phyloP scores from a whole-genome alignment of 2,329 filamentous ascomycete species.

The Cladosporium sp. region DNA sequence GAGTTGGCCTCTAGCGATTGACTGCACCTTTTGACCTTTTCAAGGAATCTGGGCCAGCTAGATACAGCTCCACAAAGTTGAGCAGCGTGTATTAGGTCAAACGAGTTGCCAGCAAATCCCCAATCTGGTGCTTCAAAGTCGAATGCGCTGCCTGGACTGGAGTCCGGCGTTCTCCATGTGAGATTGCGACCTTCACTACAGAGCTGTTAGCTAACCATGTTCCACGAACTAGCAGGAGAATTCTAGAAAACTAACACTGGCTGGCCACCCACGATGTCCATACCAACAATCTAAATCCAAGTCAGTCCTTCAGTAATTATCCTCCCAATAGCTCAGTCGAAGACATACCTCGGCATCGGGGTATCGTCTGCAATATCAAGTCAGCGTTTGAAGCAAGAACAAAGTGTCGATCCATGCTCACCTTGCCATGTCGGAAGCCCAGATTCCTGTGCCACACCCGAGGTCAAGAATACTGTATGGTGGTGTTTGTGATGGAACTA shows the following conservation, averaged over 20 bases:
- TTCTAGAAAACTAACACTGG: background rate
- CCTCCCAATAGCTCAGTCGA: background rate
- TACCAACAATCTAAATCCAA: constrained; percentile 27
- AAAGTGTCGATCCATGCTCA: constrained; percentile 46
- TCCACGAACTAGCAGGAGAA: background rate
- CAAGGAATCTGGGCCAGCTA: constrained; percentile 58
- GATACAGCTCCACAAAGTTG: constrained; percentile 76
- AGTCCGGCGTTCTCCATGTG: constrained; percentile 24
- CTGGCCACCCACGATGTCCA: constrained; percentile 27
- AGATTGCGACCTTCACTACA: constrained; percentile 4
- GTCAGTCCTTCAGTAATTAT: background rate
- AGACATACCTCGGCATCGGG: constrained; percentile 52
- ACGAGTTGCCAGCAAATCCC: constrained; percentile 66
- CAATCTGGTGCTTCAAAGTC: constrained; percentile 83
- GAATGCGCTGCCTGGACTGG: constrained; percentile 26
- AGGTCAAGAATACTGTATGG: constrained; percentile 60
- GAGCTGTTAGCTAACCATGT: background rate
- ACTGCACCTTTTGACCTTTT: constrained; percentile 65
- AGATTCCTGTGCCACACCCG: constrained; percentile 87
- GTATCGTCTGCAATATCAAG: constrained; percentile 29
- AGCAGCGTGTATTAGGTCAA: constrained; percentile 81
- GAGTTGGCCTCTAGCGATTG: background rate
- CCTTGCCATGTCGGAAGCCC: constrained; percentile 84
- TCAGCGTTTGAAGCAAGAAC: background rate
- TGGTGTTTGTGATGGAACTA: constrained; percentile 24